Conservation (phyloP, 1,284 basidiomycete genomes). For the Thecaphora thlaspeos region DNA sequence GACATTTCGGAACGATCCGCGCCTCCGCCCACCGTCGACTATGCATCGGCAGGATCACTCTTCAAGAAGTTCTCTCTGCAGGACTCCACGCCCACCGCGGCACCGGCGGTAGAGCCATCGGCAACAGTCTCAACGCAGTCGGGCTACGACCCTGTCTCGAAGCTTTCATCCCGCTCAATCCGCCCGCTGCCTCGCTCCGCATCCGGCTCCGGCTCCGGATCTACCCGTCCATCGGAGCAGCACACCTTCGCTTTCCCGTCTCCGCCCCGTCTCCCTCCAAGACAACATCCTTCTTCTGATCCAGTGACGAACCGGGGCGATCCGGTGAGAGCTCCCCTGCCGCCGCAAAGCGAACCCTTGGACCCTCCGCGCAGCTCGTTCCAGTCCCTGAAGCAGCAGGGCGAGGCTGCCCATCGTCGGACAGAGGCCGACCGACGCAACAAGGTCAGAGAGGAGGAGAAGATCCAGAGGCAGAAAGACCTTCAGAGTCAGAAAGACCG, state of each 20-base stretch:
- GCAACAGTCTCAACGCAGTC: too few relatives aligned
- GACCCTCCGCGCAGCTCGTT: too few relatives aligned
- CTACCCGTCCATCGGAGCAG: too few relatives aligned
- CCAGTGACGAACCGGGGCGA: too few relatives aligned
- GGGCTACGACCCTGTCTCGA: background rate
- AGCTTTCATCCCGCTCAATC: background rate
- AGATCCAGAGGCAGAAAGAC: slow-evolving; percentile 6
- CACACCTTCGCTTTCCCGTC: too few relatives aligned
- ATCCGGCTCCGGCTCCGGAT: too few relatives aligned
- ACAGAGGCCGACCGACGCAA: slow-evolving; percentile 19
- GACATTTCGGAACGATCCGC: background rate
- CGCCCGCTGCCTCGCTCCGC: background rate
- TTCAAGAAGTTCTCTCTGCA: background rate
- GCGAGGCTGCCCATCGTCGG: slow-evolving; percentile 6
- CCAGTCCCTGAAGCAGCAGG: slow-evolving; percentile 4
- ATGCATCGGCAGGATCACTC: background rate
- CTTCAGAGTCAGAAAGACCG: slow-evolving; percentile 15
- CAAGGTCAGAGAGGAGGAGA: slow-evolving; percentile 18
- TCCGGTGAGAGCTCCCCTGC: too few relatives aligned
- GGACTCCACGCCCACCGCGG: too few relatives aligned
- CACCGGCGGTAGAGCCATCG: too few relatives aligned
- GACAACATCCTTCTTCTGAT: too few relatives aligned
- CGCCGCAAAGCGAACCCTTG: too few relatives aligned
- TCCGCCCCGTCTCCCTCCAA: too few relatives aligned
- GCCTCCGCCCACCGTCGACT: background rate